Evolutionary conservation across 805 yeast genomes (phyloP), one percentile per base, ranked within the genome.

Genomic region (Candida ficus): DNA sequence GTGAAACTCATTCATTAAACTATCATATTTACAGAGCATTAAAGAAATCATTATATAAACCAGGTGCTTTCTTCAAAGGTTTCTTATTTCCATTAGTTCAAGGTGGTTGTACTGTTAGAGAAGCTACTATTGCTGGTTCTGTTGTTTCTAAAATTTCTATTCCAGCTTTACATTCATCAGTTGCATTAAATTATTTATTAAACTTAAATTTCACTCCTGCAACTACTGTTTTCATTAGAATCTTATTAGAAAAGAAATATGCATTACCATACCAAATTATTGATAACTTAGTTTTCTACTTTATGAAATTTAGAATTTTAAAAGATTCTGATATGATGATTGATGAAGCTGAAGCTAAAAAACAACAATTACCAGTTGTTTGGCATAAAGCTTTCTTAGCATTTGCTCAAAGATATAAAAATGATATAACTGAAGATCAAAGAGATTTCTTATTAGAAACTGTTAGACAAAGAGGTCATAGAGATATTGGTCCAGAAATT

Each of bases 391-490:
- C 97, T 3, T 84, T 93, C 58, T 71, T 93, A 42, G 83, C 93
- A 2, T 93, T 93, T 68, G 95, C 97, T 27, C 97, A 90, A 67
- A 75, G 96, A 49, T 93, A 93, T 61, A 93, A 91, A 63, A 91
- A 93, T 58, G 99, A 93, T 70, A 87, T 93, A 44, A 93, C 99
- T n/a, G 96, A 88, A 54, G 99, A 93, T 60, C 99, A 93, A 70
- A 76, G 96, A 60, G 99, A 93, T 54, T 88, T 91, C 63, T 68
- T 93, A 45, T 66, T 93, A 59, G 97, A 91, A 54, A 90, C 95
- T 5, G 77, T 89, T 16, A 82, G 95, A 65, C 90, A 83, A 59
- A 83, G 96, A 64, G 82, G 81, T 37, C 99, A 93, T 59, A 83
- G 71, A 45, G 84, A 81, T 21, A 85, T 93, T 44, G 90, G 96